phyloP scores from a whole-genome alignment of 495 filamentous ascomycete species.

The Neurospora tetraspora region DNA sequence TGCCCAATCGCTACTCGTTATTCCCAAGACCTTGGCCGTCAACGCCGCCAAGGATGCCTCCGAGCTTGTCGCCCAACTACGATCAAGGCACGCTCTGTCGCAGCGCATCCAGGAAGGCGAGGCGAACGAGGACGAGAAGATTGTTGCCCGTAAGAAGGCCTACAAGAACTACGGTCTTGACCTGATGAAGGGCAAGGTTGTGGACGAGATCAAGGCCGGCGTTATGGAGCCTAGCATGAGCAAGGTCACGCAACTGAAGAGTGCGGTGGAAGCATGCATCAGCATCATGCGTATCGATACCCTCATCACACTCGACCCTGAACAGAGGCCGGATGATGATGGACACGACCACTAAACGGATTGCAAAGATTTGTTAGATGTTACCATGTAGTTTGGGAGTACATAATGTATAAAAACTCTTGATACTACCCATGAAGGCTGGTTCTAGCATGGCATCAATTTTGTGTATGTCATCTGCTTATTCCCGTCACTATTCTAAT shows the following conservation, averaged over 20 bases:
- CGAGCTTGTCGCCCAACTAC: constrained; percentile 90
- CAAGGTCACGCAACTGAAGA: constrained; percentile 97
- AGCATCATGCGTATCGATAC: constrained; percentile 99
- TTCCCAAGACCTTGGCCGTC: constrained; percentile 93
- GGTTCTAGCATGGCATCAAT: not conserved
- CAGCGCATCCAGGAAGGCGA: constrained; percentile 80
- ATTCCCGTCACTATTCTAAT: not conserved
- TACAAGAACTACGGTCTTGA: constrained; percentile 98
- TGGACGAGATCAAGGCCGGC: constrained; percentile 88
- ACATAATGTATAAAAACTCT: not conserved
- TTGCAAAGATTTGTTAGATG: constrained; percentile 1
- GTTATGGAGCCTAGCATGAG: constrained; percentile 96
- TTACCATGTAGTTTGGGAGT: not conserved
- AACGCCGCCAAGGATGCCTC: constrained; percentile 95
- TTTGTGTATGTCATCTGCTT: not conserved
- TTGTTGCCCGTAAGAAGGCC: constrained; percentile 80
- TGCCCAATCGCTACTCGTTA: constrained; percentile 82
- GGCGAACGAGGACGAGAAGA: constrained; percentile 76
- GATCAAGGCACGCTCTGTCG: constrained; percentile 86
- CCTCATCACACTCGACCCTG: constrained; percentile 94
- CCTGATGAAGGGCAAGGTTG: constrained; percentile 78
- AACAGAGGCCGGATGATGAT: constrained; percentile 69
- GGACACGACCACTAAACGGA: constrained; percentile 54
- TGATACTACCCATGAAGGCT: not conserved
- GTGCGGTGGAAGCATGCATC: constrained; percentile 97